Base-by-base conservation (phyloP, 2,329 filamentous ascomycete species). In the Arthrobotrys pseudoclavata region DNA sequence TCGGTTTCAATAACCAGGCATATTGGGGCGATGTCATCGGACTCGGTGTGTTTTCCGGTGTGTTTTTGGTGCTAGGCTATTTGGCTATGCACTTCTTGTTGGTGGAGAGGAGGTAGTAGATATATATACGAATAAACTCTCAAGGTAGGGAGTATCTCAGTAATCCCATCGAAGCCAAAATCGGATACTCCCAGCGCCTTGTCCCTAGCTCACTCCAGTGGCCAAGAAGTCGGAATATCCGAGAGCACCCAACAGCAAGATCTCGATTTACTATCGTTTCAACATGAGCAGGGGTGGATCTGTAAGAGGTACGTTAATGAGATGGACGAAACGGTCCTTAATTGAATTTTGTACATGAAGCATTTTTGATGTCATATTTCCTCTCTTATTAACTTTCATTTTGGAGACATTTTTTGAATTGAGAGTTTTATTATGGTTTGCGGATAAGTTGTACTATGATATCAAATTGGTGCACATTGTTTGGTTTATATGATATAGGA, bases 61-160 rank as follows among this genome's bases (percentile, higher is more conserved):
- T 89, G 0, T 99, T 98, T 82, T 89, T 98, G 60, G 85, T 97
- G 52, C 86, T 98, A 80, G 95, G 96, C 5, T 99, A 98, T 83
- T 86, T 85, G 31, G 94, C 95, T 15, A 97, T 99, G 93, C 96
- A 99, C 85, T 85, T 98, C 78, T 85, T 99, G 82, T 89, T 99
- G 57, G 89, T 99, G 22, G 96, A 99, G 87, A 95, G 68, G 52
- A 69, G 72, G 42, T 76, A 76, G 31, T 42, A 15, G 20, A 1
- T 7, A n/a, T 57, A 37, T 22, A 60, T n/a, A 26, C 34, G 3
- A 26, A 3, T 0, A 34, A 29, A 37, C 6, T 10, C 6, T n/a
- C 12, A 9, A 9, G 31, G 31, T 34, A 9, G 26, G 40, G n/a
- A 7, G 42, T 45, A 18, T 18, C n/a, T 4, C 1, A 12, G 15